Conservation (phyloP, 176 grass and related monocot genomes). For the Phoenix dactylifera region DNA sequence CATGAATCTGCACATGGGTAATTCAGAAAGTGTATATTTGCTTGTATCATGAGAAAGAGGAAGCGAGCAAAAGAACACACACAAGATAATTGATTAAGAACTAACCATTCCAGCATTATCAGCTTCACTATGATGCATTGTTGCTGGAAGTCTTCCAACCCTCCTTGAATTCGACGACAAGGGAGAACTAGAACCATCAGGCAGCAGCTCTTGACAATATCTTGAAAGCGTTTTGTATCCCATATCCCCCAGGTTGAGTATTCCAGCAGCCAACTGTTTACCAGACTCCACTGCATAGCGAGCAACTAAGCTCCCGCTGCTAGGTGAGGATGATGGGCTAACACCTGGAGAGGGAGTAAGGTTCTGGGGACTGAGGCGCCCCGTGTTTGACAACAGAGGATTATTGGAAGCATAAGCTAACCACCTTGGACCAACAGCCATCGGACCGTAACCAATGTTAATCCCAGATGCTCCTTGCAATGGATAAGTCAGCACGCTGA, state of each 20-base stretch:
- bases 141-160: slow-evolving; percentile 59
- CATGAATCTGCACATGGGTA: no score
- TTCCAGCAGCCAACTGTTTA: slow-evolving; percentile 93
- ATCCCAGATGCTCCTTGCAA: slow-evolving; percentile 78
- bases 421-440: slow-evolving; percentile 95
- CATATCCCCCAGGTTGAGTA: slow-evolving; percentile 96
- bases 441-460: slow-evolving; percentile 89
- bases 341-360: slow-evolving; percentile 92
- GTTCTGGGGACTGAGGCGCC: slow-evolving; percentile 91
- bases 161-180: slow-evolving; percentile 83
- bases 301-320: slow-evolving; percentile 93
- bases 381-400: slow-evolving; percentile 69
- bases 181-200: slow-evolving; percentile 82
- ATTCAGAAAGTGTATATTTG: no score
- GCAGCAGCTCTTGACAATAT: slow-evolving; percentile 87
- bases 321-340: slow-evolving; percentile 93
- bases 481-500: slow-evolving; percentile 86
- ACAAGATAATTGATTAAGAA: slow-evolving; percentile 8
- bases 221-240: slow-evolving; percentile 87
- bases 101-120: slow-evolving; percentile 94
- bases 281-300: slow-evolving; percentile 98
- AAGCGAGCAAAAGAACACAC: not conserved
- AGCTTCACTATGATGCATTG: slow-evolving; percentile 72
- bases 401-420: slow-evolving; percentile 83
- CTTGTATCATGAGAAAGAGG: not conserved